These are phyloP conservation scores for Lipomyces anomalus DNA, from an alignment of 805 yeast species.

Conservation along the genomic window DNA sequence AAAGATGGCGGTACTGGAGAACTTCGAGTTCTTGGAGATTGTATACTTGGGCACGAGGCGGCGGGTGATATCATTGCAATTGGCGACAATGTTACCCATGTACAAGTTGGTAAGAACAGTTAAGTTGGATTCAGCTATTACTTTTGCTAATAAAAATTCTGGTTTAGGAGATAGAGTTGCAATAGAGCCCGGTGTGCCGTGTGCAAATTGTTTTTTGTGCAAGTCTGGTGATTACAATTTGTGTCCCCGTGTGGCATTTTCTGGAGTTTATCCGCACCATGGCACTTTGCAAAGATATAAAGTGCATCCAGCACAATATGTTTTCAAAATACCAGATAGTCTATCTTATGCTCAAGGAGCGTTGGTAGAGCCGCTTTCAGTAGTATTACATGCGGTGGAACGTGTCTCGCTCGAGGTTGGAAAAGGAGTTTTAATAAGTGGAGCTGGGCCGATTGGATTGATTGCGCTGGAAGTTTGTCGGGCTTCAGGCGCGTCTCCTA, in stretches of 20 bases:
- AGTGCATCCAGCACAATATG: constrained; percentile 40
- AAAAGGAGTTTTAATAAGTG: constrained; percentile 45
- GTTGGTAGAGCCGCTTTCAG: constrained; percentile 52
- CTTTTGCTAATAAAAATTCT: too few relatives aligned
- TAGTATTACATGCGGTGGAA: constrained; percentile 55
- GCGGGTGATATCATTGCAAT: constrained; percentile 43
- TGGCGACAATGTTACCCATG: constrained; percentile 42
- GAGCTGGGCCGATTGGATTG: constrained; percentile 53
- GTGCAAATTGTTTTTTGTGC: constrained; percentile 48
- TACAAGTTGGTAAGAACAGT: too few relatives aligned
- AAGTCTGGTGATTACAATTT: constrained; percentile 46
- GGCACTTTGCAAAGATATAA: constrained; percentile 52
- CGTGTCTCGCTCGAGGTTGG: constrained; percentile 39
- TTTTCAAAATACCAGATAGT: constrained; percentile 39
- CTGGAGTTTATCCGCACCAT: constrained; percentile 52
- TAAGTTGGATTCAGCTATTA: too few relatives aligned
- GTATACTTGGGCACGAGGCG: constrained; percentile 59
- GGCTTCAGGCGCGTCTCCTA: constrained; percentile 63
- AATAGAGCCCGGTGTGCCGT: constrained; percentile 57
- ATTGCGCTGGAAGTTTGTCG: constrained; percentile 46
- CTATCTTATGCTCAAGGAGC: constrained; percentile 46
- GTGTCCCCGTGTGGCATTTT: constrained; percentile 45
- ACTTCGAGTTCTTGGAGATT: constrained; percentile 63
- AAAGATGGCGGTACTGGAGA: constrained; percentile 74
- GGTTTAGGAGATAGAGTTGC: constrained; percentile 58